phyloP scores from a whole-genome alignment of 805 yeast genomes.

The Vanderwaltozyma polyspora region DNA sequence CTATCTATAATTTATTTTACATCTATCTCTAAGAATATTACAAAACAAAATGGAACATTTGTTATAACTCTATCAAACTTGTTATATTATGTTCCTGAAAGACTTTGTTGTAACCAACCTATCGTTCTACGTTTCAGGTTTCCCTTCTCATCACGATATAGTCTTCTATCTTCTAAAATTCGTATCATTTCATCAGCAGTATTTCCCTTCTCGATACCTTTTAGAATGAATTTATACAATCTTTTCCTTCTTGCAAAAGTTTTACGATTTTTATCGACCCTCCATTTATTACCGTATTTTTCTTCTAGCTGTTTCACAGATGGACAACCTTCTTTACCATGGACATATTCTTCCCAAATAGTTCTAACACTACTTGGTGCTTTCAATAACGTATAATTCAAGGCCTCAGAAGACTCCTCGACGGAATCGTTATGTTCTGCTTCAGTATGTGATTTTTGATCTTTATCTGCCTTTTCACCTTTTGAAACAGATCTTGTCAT shows the following conservation, averaged over 20 bases:
- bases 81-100: slow-evolving; percentile 26
- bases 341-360: slow-evolving; percentile 31
- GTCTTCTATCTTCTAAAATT: slow-evolving; percentile 20
- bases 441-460: too few relatives aligned
- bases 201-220: slow-evolving; percentile 26
- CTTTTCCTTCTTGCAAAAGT: slow-evolving; percentile 29
- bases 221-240: slow-evolving; percentile 26
- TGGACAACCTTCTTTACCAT: slow-evolving; percentile 33
- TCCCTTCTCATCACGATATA: slow-evolving; percentile 26
- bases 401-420: too few relatives aligned
- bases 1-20: too few relatives aligned
- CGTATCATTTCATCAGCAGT: slow-evolving; percentile 27
- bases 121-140: slow-evolving; percentile 26
- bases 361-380: slow-evolving; percentile 27
- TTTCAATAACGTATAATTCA: slow-evolving; percentile 20
- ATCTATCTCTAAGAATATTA: too few relatives aligned
- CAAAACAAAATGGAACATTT: too few relatives aligned
- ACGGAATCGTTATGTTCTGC: too few relatives aligned
- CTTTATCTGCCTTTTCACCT: too few relatives aligned
- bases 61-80: too few relatives aligned
- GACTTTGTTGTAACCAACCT: slow-evolving; percentile 29
- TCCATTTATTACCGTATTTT: slow-evolving; percentile 33
- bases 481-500: too few relatives aligned
- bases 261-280: slow-evolving; percentile 28
- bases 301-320: slow-evolving; percentile 32